These are phyloP conservation scores for Salinomyces thailandicus DNA, from an alignment of 2,329 filamentous ascomycete species.

Conservation along the genomic window DNA sequence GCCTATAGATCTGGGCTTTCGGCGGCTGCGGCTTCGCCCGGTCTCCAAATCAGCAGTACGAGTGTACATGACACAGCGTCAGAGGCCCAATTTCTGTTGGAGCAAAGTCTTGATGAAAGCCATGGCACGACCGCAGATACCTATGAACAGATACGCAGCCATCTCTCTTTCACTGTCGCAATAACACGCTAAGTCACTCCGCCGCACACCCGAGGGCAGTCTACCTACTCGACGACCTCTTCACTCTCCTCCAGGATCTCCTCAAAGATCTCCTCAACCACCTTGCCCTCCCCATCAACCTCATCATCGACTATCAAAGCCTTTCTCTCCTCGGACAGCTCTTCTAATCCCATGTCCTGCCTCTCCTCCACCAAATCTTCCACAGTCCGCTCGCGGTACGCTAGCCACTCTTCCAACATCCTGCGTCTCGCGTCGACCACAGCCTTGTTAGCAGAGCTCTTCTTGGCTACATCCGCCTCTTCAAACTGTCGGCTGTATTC, in stretches of 20 bases:
- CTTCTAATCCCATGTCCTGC: slow-evolving; percentile 54
- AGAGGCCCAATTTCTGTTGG: too few species aligned
- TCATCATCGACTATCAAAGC: slow-evolving; percentile 42
- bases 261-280: slow-evolving; percentile 69
- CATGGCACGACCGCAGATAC: too few species aligned
- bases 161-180: too few species aligned
- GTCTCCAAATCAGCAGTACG: too few species aligned
- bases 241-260: slow-evolving; percentile 56
- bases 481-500: slow-evolving; percentile 95
- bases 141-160: too few species aligned
- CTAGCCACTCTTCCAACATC: slow-evolving; percentile 77
- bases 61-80: too few species aligned
- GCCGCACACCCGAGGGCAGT: too few species aligned
- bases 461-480: slow-evolving; percentile 86
- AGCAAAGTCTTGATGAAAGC: too few species aligned
- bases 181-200: too few species aligned
- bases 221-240: slow-evolving; percentile 8
- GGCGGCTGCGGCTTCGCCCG: too few species aligned
- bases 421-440: slow-evolving; percentile 80
- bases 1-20: too few species aligned
- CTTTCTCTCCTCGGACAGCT: slow-evolving; percentile 52
- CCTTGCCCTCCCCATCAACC: slow-evolving; percentile 43
- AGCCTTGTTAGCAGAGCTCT: slow-evolving; percentile 84
- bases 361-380: slow-evolving; percentile 64
- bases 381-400: slow-evolving; percentile 67